Evolutionary conservation across 169 alveolate species (phyloP), one percentile per base, ranked within the genome.

Genomic region (Eimeria acervulina): DNA sequence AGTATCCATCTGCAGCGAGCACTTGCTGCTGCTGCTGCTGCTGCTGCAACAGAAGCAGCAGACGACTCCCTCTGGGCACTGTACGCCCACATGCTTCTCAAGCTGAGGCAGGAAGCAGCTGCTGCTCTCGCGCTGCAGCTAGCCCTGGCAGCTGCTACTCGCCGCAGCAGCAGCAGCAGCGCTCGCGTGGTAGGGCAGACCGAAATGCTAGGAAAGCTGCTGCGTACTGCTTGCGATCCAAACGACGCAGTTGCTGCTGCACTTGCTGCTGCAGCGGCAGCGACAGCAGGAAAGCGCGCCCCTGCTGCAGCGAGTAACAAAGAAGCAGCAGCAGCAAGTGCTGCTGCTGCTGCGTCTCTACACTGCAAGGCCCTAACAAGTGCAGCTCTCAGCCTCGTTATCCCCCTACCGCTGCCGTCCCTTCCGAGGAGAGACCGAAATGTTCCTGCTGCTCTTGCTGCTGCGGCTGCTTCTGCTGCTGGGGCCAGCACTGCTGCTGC

Each of bases 91-190:
- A 81, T 81, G 90, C 72, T 81, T 36, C 90, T 81, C 70, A 81
- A 81, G 90, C 68, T n/a, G 90, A 55, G 52, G 90, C 90, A 81
- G 70, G 90, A 81, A 26, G 72, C 90, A 26, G 90, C 90, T 81
- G 90, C 90, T 44, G 90, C 90, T 81, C 90, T 81, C 5, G 90
- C 90, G 72, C 90, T 81, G 70, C 90, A 81, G 90, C 90, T 81
- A 61, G 90, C 90, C 66, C 72, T 81, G 66, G 90, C 90, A 42
- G 90, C 90, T 7, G 90, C 70, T 42, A 28, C 42, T 2, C 70
- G 70, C 90, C 90, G 90, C 47, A 42, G 90, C 90, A 81, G 90
- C 90, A 81, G 90, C 90, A 17, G 59, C 7, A 51, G 59, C 59
- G 59, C 59, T 17, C 59, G 59, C 59, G 15, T 10, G 59, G 23